Evolutionary conservation across 805 yeast genomes (phyloP).

Genomic region (Yarrowia bubula): DNA sequence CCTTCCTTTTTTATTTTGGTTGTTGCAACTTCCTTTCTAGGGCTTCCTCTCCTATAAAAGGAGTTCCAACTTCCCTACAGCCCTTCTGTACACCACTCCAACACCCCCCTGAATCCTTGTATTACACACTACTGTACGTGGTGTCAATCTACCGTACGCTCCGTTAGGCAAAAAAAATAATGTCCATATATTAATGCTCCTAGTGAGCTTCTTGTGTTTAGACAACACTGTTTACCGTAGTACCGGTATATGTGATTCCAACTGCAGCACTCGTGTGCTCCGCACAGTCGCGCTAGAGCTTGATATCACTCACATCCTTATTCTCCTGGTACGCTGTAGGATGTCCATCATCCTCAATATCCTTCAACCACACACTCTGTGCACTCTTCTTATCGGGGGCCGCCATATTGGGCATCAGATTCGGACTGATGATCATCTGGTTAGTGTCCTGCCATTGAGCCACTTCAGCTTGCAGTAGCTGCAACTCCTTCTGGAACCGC

Average conservation of each 20-base stretch:
- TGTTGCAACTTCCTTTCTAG: no score
- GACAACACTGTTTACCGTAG: no score
- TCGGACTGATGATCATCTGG: slow-evolving; percentile 27
- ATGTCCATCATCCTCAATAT: slow-evolving; percentile 21
- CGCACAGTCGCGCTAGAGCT: background rate
- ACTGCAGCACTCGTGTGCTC: no score
- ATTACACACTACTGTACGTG: no score
- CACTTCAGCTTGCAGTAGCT: slow-evolving; percentile 68
- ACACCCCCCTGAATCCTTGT: no score
- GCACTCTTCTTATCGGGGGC: slow-evolving; percentile 16
- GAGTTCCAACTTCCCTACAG: no score
- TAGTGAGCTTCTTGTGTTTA: background rate
- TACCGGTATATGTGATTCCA: no score
- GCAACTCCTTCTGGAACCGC: slow-evolving; percentile 81
- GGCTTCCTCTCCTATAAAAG: no score
- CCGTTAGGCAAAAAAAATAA: no score
- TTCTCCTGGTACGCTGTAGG: slow-evolving; percentile 13
- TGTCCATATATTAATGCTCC: background rate
- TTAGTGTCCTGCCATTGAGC: slow-evolving; percentile 50
- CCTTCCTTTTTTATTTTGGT: no score
- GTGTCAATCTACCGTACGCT: no score
- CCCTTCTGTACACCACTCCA: no score
- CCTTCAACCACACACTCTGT: slow-evolving; percentile 22
- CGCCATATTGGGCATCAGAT: slow-evolving; percentile 12
- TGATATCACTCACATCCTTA: slow-evolving; percentile 23